phyloP scores from a whole-genome alignment of 2,329 filamentous ascomycete species.

The Ophiostoma sp. region DNA sequence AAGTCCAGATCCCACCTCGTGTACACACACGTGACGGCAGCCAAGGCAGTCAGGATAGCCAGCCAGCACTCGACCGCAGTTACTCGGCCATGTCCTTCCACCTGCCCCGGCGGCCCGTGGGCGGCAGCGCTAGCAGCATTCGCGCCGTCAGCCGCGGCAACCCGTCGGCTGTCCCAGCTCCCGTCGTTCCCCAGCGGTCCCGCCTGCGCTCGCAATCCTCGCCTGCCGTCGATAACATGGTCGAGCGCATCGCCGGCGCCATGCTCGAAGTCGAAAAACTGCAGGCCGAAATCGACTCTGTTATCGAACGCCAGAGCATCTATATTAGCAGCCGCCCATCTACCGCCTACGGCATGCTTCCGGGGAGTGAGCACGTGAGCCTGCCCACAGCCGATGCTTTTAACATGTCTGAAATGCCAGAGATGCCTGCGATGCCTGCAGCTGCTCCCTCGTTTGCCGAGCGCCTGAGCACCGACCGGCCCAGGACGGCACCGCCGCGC shows the following conservation, averaged over 20 bases:
- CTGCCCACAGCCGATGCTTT: constrained; percentile 4
- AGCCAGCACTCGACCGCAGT: constrained; percentile 36
- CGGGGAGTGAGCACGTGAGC: constrained; percentile 25
- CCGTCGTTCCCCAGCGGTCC: constrained; percentile 41
- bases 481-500: constrained; percentile 33
- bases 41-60: constrained; percentile 32
- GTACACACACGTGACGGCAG: constrained; percentile 34
- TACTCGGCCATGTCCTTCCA: constrained; percentile 53
- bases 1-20: constrained; percentile 37
- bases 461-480: constrained; percentile 46
- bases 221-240: constrained; percentile 46
- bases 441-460: constrained; percentile 54
- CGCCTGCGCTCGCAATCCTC: constrained; percentile 43
- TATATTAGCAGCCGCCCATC: constrained; percentile 50
- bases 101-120: constrained; percentile 44
- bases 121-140: constrained; percentile 16
- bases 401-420: constrained; percentile 34
- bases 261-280: constrained; percentile 55
- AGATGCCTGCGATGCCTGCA: constrained; percentile 48
- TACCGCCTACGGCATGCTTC: constrained; percentile 42
- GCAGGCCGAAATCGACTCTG: constrained; percentile 54
- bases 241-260: constrained; percentile 51
- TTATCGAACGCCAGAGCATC: constrained; percentile 56
- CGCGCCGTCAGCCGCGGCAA: neutral
- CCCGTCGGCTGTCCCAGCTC: neutral